Conservation (phyloP, 179 eudicot species). For the Corrigiola litoralis region DNA sequence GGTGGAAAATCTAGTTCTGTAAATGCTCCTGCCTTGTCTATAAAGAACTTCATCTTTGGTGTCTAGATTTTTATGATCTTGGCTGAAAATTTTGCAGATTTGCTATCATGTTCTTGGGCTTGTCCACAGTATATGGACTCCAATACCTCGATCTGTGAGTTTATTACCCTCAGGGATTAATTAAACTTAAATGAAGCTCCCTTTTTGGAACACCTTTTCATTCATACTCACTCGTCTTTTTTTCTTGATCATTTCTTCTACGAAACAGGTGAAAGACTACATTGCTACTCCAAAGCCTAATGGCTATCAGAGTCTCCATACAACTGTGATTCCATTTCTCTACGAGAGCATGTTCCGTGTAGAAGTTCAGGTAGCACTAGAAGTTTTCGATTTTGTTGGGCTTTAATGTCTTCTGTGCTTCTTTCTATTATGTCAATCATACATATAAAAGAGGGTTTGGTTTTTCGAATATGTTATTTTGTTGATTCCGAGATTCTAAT, state of each 20-base stretch:
- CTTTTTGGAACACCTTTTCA: not conserved
- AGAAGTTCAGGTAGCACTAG: conserved; percentile 82
- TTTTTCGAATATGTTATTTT: not conserved
- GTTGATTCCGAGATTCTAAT: too few species aligned
- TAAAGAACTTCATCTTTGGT: not conserved
- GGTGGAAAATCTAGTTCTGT: conserved; percentile 33
- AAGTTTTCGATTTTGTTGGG: not conserved
- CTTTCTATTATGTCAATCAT: not conserved
- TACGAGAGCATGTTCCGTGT: conserved; percentile 95
- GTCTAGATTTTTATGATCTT: not conserved
- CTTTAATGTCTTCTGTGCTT: not conserved
- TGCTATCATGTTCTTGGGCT: conserved; percentile 97
- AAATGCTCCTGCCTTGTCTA: not conserved
- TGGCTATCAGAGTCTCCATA: conserved; percentile 98
- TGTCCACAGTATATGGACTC: conserved; percentile 95
- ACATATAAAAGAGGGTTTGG: not conserved
- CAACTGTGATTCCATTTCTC: conserved; percentile 95
- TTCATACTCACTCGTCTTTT: not conserved
- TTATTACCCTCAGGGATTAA: conserved; percentile 11
- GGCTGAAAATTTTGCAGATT: conserved; percentile 45
- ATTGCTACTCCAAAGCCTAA: conserved; percentile 97
- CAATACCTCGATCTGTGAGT: conserved; percentile 88
- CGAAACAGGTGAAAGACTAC: conserved; percentile 85
- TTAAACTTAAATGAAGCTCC: not conserved
- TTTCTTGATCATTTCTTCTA: conserved; percentile 1